Conservation (phyloP, 163 green algal species). For the Chlorella variabilis region DNA sequence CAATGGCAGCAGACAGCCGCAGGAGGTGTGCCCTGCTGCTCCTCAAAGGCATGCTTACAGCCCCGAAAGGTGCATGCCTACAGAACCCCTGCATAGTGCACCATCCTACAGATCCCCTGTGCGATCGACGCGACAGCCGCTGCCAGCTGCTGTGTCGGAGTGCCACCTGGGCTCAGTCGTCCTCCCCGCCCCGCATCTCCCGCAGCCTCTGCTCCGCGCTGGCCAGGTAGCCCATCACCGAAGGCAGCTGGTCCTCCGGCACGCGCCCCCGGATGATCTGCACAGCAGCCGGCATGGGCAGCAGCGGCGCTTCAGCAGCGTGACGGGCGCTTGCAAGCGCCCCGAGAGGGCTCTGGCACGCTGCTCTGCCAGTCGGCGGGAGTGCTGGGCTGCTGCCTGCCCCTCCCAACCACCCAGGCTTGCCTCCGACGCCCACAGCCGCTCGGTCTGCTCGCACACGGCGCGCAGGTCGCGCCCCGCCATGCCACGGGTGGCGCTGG, state of each 20-base stretch:
- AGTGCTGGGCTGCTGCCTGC: no score
- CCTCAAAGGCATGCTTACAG: no score
- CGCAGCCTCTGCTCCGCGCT: background rate
- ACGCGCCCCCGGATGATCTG: conserved; percentile 63
- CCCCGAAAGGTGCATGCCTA: no score
- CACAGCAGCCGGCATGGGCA: background rate
- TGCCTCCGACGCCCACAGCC: conserved; percentile 75
- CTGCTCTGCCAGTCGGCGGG: no score
- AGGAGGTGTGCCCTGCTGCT: no score
- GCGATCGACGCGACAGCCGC: no score
- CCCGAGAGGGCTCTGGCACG: background rate
- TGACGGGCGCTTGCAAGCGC: background rate
- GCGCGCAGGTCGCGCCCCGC: conserved; percentile 86
- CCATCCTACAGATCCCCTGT: no score
- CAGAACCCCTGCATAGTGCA: no score
- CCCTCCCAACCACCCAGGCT: background rate
- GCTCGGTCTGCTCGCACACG: conserved; percentile 87
- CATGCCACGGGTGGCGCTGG: conserved; percentile 67
- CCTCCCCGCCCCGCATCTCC: background rate
- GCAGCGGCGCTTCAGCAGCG: background rate
- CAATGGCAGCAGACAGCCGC: no score
- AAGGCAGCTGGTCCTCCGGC: conserved; percentile 47
- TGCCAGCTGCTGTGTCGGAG: no score
- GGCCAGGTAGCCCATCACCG: conserved; percentile 48
- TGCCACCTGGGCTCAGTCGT: no score